Evolutionary conservation across 179 eudicot species (phyloP), one percentile per base, ranked within the genome.

Genomic region (Actinidia chinensis): DNA sequence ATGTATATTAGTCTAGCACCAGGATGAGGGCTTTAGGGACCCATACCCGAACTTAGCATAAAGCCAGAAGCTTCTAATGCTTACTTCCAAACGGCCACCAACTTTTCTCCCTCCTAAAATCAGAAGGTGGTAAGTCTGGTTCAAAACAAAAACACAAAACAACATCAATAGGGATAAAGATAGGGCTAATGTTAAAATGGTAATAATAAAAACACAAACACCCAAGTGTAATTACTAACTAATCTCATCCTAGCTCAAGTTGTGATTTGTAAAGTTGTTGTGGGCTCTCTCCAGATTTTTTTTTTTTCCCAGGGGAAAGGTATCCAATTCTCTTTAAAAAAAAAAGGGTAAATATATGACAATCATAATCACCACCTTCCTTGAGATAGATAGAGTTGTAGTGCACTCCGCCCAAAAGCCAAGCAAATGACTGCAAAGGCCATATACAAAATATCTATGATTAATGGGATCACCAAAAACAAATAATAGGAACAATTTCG

Each of bases 351-450:
- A 5, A n/a, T n/a, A n/a, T n/a, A n/a, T n/a, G n/a, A n/a, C n/a
- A n/a, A n/a, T n/a, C n/a, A n/a, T n/a, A n/a, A n/a, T n/a, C n/a
- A n/a, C 86, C 84, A 94, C 97, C 98, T 90, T 93, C 97, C 75
- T 83, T 84, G 14, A 97, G 97, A 88, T 90, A 91, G 74, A 94
- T 92, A 46, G 98, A 94, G 86, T 94, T 94, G 88, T 94, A 94
- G 82, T 94, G 98, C 85, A 94, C 98, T 94, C 98, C 10, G 98
- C 98, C 98, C 98, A 92, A 82, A 94, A 94, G 90, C 98, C 84
- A 94, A 77, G 82, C 85, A 89, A 55, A 92, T 89, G 28, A 89
- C 98, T 94, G 95, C 89, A 79, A 77, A 82, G 63, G 63, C 78
- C n/a, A n/a, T n/a, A 68, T 15, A 56, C 42, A 54, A 14, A 12